Percentiles rank a stretch among this genome's conserved stretches.
Evolutionary conservation across 1,284 basidiomycete species (phyloP).

Genomic region (Singerocomus inundabilis): DNA sequence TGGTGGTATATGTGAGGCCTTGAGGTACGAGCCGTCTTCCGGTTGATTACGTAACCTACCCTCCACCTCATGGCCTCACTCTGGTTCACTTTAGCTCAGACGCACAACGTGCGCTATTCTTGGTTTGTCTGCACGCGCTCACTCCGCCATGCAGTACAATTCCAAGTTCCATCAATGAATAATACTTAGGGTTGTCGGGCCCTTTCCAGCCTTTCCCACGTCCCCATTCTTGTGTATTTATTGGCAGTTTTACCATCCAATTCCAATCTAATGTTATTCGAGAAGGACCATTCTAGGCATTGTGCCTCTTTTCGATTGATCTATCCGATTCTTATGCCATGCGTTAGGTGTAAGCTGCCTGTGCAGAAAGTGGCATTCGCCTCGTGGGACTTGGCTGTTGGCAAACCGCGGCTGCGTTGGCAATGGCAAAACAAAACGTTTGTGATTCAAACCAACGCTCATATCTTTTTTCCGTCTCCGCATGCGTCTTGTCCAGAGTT

Average conservation of each 20-base stretch:
- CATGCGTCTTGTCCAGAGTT: not conserved
- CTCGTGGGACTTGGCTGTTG: constrained; percentile 28
- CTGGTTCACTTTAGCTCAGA: not conserved
- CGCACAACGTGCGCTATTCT: not conserved
- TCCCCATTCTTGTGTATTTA: not conserved
- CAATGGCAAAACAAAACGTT: constrained; percentile 13
- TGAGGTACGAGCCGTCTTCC: constrained; percentile 13
- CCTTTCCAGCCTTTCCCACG: not conserved
- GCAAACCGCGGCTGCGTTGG: constrained; percentile 11
- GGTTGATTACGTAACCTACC: not conserved
- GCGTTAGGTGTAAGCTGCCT: not conserved
- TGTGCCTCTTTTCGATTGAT: not conserved
- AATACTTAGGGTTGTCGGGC: too few relatives aligned
- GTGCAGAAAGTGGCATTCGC: not conserved
- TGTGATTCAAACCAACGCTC: constrained; percentile 5
- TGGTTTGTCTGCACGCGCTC: not conserved
- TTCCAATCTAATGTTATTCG: not conserved
- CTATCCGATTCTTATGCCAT: not conserved
- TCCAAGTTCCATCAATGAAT: not conserved
- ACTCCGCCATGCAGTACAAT: constrained; percentile 1
- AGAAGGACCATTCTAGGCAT: not conserved
- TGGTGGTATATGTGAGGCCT: not conserved
- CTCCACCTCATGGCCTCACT: not conserved
- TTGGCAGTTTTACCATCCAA: constrained; percentile 15
- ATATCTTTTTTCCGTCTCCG: not conserved